Evolutionary conservation across 257 asterid genomes (phyloP).

Genomic region (Asclepias syriaca): DNA sequence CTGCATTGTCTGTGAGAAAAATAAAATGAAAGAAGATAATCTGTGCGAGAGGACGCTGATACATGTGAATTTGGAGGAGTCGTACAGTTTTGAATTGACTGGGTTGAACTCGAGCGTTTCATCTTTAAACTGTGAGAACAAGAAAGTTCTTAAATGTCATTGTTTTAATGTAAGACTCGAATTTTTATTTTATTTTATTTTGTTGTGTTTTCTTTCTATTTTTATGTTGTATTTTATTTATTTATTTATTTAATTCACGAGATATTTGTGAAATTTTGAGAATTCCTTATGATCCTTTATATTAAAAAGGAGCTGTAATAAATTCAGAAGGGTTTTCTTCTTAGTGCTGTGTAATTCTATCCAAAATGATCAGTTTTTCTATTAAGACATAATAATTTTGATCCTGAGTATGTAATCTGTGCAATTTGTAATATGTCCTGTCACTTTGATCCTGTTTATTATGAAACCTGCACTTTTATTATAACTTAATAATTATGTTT

Average conservation of each 20-base stretch:
- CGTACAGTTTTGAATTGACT: constrained; percentile 32
- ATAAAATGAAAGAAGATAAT: constrained; percentile 28
- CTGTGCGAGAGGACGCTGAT: constrained; percentile 18
- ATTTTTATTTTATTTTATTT: neutral
- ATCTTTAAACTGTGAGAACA: constrained; percentile 35
- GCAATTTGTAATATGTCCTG: neutral
- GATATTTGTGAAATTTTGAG: neutral
- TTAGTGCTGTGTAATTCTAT: neutral
- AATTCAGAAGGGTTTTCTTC: neutral
- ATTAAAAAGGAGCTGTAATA: neutral
- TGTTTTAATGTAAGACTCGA: constrained; percentile 26
- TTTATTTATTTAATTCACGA: neutral
- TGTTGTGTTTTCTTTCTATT: neutral
- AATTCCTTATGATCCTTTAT: neutral
- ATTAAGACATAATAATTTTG: neutral
- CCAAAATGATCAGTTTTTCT: neutral
- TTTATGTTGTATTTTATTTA: neutral
- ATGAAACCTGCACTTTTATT: neutral
- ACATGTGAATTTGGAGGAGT: constrained; percentile 16
- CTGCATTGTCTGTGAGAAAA: constrained; percentile 18
- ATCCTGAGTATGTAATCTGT: no score
- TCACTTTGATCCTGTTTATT: neutral
- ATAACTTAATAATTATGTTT: neutral
- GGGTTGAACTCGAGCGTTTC: constrained; percentile 38
- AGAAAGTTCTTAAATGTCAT: constrained; percentile 14